phyloP scores from a whole-genome alignment of 2,329 filamentous ascomycete genomes.

The Phialemonium atrogriseum region DNA sequence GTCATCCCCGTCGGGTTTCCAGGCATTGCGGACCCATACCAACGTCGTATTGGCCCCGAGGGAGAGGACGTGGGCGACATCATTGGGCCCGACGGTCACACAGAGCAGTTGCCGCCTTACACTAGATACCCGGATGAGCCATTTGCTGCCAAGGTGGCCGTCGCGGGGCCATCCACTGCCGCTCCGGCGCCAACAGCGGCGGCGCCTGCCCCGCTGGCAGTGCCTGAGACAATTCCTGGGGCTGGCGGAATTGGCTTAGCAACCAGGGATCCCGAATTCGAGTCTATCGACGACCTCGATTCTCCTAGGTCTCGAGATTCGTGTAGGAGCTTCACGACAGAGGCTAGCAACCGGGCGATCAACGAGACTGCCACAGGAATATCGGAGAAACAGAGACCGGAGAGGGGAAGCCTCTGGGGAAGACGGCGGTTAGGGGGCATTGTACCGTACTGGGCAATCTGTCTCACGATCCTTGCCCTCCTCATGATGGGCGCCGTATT shows the following conservation, averaged over 20 bases:
- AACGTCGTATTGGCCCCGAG: constrained; percentile 64
- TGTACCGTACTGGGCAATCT: constrained; percentile 54
- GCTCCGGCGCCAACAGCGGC: constrained; percentile 3
- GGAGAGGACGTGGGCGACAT: constrained; percentile 83
- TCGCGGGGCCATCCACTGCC: no score
- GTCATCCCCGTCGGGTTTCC: constrained; percentile 67
- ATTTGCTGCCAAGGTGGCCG: constrained; percentile 44
- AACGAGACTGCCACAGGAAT: constrained; percentile 38
- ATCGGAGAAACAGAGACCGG: constrained; percentile 38
- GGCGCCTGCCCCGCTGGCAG: constrained; percentile 1
- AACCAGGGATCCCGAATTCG: constrained; percentile 54
- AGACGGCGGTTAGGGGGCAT: constrained; percentile 49
- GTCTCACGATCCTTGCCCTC: constrained; percentile 37
- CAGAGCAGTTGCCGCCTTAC: constrained; percentile 87
- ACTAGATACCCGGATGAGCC: constrained; percentile 76
- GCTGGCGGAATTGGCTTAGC: constrained; percentile 54
- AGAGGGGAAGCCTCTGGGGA: constrained; percentile 44
- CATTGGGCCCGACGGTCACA: constrained; percentile 79
- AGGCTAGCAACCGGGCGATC: constrained; percentile 44
- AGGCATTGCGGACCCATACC: constrained; percentile 57
- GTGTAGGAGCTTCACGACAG: constrained; percentile 40
- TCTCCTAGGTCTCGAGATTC: constrained; percentile 43
- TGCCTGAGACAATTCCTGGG: constrained; percentile 32
- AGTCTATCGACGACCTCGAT: constrained; percentile 46
- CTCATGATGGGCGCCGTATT: constrained; percentile 47